Evolutionary conservation across 352 stramenopile genomes (phyloP).

Genomic region (Phytophthora ohioensis): DNA sequence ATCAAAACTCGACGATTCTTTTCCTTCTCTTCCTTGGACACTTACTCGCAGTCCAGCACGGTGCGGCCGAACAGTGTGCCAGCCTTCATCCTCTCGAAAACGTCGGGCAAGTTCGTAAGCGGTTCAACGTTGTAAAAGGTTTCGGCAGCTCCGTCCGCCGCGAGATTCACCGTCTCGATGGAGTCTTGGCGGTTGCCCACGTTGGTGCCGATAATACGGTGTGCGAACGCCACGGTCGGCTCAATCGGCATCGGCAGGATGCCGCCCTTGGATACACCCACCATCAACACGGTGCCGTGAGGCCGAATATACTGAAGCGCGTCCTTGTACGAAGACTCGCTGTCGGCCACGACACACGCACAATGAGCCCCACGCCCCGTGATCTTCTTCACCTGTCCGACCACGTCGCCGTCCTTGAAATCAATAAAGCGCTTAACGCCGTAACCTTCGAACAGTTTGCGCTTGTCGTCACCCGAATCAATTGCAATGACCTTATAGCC

Average conservation of each 20-base stretch:
- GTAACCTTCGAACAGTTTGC: conserved; percentile 62
- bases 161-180: conserved; percentile 61
- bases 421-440: conserved; percentile 78
- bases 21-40: too few species aligned
- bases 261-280: conserved; percentile 69
- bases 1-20: too few species aligned
- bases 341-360: conserved; percentile 79
- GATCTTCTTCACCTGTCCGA: conserved; percentile 48
- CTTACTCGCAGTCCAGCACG: conserved; percentile 59
- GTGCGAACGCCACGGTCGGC: conserved; percentile 44
- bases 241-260: conserved; percentile 42
- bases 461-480: conserved; percentile 65
- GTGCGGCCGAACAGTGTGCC: conserved; percentile 49
- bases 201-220: conserved; percentile 58
- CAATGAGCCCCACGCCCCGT: conserved; percentile 60
- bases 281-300: conserved; percentile 68
- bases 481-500: conserved; percentile 78
- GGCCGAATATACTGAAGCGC: conserved; percentile 70
- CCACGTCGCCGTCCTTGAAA: conserved; percentile 60
- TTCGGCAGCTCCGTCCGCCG: conserved; percentile 52
- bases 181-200: conserved; percentile 67
- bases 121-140: conserved; percentile 51
- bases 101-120: conserved; percentile 45
- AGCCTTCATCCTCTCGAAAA: conserved; percentile 58
- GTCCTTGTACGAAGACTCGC: conserved; percentile 51